Percentiles rank a stretch among this genome's conserved stretches.
Evolutionary conservation across 345 rosid genomes (phyloP).

Genomic region (Triadica sebifera): DNA sequence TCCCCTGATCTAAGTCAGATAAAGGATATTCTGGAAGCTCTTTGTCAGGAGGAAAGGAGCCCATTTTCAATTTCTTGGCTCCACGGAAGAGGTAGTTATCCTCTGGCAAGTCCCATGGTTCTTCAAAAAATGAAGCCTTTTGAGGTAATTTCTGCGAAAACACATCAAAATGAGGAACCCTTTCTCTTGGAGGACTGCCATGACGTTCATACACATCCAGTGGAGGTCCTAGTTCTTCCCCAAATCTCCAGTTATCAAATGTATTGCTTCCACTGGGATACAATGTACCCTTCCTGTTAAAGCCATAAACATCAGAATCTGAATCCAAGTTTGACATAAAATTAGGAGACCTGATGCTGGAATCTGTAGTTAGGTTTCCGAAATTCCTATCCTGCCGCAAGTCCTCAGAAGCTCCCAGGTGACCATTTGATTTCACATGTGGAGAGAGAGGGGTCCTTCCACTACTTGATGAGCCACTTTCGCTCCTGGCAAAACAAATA

Average conservation of each 20-base stretch:
- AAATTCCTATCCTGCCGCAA: slow-evolving; percentile 46
- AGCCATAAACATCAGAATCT: slow-evolving; percentile 49
- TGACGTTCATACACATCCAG: slow-evolving; percentile 44
- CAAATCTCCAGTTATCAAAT: slow-evolving; percentile 40
- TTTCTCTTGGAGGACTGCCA: slow-evolving; percentile 57
- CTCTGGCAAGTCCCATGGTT: slow-evolving; percentile 73
- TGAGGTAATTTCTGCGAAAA: slow-evolving; percentile 40
- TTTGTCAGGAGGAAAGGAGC: slow-evolving; percentile 56
- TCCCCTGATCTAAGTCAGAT: slow-evolving; percentile 59
- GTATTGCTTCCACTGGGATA: slow-evolving; percentile 45
- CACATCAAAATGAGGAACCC: slow-evolving; percentile 43
- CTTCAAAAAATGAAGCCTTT: slow-evolving; percentile 51
- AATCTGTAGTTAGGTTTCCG: slow-evolving; percentile 16
- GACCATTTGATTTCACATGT: slow-evolving; percentile 43
- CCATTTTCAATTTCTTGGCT: slow-evolving; percentile 63
- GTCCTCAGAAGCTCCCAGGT: slow-evolving; percentile 52
- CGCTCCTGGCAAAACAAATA: slow-evolving; percentile 86
- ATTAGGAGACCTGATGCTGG: slow-evolving; percentile 38
- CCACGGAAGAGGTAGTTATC: slow-evolving; percentile 57
- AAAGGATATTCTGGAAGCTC: slow-evolving; percentile 65
- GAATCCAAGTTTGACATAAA: slow-evolving; percentile 39
- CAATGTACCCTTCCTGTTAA: slow-evolving; percentile 45
- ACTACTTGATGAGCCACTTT: slow-evolving; percentile 56
- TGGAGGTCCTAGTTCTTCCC: slow-evolving; percentile 32
- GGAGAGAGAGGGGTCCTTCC: slow-evolving; percentile 69